These are phyloP conservation scores for Cicer pinnatifidum DNA, from an alignment of 306 rosid species.

Conservation along the genomic window DNA sequence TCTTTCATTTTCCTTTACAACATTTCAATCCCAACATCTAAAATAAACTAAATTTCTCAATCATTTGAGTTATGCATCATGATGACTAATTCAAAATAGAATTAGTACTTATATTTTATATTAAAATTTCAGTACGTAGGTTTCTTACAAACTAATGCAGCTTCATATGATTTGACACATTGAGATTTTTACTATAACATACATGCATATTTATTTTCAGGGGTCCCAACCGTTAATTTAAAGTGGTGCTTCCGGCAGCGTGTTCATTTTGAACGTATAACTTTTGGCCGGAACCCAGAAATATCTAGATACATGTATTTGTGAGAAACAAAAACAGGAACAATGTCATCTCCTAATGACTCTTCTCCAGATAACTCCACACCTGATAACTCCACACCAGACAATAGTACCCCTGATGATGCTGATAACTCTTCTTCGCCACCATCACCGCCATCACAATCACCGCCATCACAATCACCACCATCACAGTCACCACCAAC, in stretches of 20 bases:
- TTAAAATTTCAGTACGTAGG: not conserved
- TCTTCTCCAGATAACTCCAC: conserved; percentile 36
- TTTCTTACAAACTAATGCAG: not conserved
- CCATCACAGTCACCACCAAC: not conserved
- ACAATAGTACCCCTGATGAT: conserved; percentile 34
- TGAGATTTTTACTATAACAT: conserved; percentile 15
- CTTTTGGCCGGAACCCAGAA: conserved; percentile 52
- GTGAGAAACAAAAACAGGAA: conserved; percentile 23
- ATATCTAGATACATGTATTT: conserved; percentile 43
- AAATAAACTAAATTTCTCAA: conserved; percentile 20
- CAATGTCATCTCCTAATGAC: conserved; percentile 49
- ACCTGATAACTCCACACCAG: conserved; percentile 33
- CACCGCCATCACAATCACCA: not conserved
- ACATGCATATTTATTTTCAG: conserved; percentile 37
- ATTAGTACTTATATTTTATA: not conserved
- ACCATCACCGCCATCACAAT: not conserved
- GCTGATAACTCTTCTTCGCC: conserved; percentile 30
- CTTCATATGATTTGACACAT: conserved; percentile 18
- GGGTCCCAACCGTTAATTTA: conserved; percentile 51
- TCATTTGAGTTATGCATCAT: not conserved
- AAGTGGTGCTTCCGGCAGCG: conserved; percentile 57
- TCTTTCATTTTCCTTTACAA: not conserved
- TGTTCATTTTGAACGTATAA: conserved; percentile 36
- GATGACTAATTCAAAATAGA: conserved; percentile 10
- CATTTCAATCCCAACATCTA: conserved; percentile 16